These are phyloP conservation scores for Trametes cingulata DNA, from an alignment of 768 basidiomycete genomes.

Conservation along the genomic window DNA sequence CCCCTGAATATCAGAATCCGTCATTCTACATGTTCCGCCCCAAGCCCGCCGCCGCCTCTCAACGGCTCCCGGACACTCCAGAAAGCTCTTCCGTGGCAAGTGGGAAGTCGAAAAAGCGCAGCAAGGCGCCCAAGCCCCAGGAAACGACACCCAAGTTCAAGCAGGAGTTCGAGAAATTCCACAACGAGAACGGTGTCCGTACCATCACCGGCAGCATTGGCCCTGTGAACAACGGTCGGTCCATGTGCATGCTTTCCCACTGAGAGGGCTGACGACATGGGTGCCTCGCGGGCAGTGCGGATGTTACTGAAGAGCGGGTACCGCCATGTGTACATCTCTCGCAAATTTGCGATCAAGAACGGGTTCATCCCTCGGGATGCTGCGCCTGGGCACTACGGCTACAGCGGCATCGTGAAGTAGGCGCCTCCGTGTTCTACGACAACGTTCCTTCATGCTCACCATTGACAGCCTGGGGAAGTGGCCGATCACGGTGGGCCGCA, in stretches of 20 bases:
- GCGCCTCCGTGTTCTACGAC: slow-evolving; percentile 8
- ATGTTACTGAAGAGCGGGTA: slow-evolving; percentile 95
- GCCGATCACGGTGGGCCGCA: slow-evolving; percentile 70
- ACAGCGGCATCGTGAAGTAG: slow-evolving; percentile 77
- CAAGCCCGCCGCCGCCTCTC: slow-evolving; percentile 27
- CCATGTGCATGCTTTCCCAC: slow-evolving; percentile 1
- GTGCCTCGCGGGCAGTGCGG: slow-evolving; percentile 52
- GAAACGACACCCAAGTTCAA: slow-evolving; percentile 63
- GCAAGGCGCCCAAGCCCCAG: slow-evolving; percentile 35
- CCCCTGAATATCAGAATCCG: slow-evolving; percentile 66
- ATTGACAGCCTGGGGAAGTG: slow-evolving; percentile 65
- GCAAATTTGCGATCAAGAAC: slow-evolving; percentile 86
- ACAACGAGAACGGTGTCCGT: slow-evolving; percentile 88
- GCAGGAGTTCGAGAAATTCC: slow-evolving; percentile 82
- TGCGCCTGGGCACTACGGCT: slow-evolving; percentile 91
- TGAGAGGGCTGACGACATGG: not conserved
- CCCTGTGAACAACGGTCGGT: slow-evolving; percentile 80
- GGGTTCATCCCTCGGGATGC: slow-evolving; percentile 88
- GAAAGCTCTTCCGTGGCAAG: slow-evolving; percentile 35
- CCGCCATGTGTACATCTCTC: slow-evolving; percentile 92
- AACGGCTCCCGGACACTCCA: slow-evolving; percentile 32
- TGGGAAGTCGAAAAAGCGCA: slow-evolving; percentile 42
- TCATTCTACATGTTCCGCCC: slow-evolving; percentile 64
- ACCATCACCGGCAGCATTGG: slow-evolving; percentile 92
- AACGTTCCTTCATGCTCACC: not conserved